Base-by-base conservation (phyloP, 2,329 filamentous ascomycete genomes). In the Colletotrichum sp. region DNA sequence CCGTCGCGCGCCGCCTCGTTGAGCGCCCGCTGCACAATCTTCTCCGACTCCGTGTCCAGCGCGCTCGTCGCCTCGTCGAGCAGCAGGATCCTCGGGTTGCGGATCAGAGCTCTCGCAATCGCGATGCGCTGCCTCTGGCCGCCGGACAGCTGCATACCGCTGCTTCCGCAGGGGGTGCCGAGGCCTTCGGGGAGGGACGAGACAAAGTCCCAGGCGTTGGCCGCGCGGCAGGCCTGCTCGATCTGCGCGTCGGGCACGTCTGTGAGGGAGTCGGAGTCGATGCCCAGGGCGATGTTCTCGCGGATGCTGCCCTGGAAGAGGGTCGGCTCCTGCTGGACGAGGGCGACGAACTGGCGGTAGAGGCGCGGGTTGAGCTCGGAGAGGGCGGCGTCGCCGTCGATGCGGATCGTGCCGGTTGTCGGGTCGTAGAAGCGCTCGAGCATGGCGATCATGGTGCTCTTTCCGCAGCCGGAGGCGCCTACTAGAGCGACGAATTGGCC, bases 71-170 rank as follows among this genome's bases (percentile, higher is more conserved):
- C 94, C 83, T 96, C 94, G 79, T 96, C 94, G 0, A 96, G 86
- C 7, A 96, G 89, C 4, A 96, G 84, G 3, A 96, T 90, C 1
- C 87, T 85, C 0, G 94, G 94, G 67, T 92, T 86, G 61, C 93
- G 91, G 69, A 95, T 88, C 32, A 95, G 92, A 13, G 92, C 92
- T 9, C 94, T 88, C 0, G 94, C 94, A 77, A 96, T 95, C 10
- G 93, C 93, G 39, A 95, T 90, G 26, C 93, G 91, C 82, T 95
- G 94, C 9, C 93, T 87, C 81, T 96, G 93, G 1, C 94, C 94
- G 28, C 94, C 94, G 2, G 92, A 95, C 2, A 96, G 85, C 74
- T 93, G 92, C 21, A 93, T 90, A 1, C 93, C 93, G 65, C 91
- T 90, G 78, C 93, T 90, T 3, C 94, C 93, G 26, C 94, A 93